Conservation (phyloP, 768 basidiomycete genomes). For the Leccinum sublutescens region DNA sequence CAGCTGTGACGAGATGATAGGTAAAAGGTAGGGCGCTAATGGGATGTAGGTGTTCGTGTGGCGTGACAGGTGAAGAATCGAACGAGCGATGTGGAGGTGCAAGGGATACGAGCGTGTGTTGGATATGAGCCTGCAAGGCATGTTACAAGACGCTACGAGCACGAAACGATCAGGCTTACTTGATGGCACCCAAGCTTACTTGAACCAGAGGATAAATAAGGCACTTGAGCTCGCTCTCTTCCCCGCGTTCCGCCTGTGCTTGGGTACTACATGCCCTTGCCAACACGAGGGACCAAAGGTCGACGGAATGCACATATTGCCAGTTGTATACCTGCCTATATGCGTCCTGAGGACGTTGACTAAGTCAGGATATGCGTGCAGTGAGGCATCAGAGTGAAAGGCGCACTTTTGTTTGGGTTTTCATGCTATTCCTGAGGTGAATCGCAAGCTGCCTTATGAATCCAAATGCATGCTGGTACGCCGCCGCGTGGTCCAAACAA, state of each 20-base stretch:
- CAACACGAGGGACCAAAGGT: conserved; percentile 94
- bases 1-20: conserved; percentile 78
- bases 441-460: conserved; percentile 96
- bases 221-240: conserved; percentile 79
- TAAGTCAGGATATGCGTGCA: conserved; percentile 8
- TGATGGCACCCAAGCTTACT: conserved; percentile 88
- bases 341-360: conserved; percentile 57
- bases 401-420: conserved; percentile 76
- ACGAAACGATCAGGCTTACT: conserved; percentile 47
- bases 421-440: conserved; percentile 88
- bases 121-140: conserved; percentile 70
- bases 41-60: conserved; percentile 88
- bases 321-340: conserved; percentile 97
- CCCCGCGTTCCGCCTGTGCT: conserved; percentile 46
- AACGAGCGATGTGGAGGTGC: conserved; percentile 88
- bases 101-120: conserved; percentile 92
- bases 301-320: conserved; percentile 95
- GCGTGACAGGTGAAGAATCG: conserved; percentile 79
- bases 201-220: conserved; percentile 96
- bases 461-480: conserved; percentile 94
- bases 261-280: conserved; percentile 73
- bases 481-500: conserved; percentile 64
- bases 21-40: conserved; percentile 80
- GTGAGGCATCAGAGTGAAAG: neutral
- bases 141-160: neutral